Conservation (phyloP, 768 basidiomycete species). For the Termitomyces sp. region DNA sequence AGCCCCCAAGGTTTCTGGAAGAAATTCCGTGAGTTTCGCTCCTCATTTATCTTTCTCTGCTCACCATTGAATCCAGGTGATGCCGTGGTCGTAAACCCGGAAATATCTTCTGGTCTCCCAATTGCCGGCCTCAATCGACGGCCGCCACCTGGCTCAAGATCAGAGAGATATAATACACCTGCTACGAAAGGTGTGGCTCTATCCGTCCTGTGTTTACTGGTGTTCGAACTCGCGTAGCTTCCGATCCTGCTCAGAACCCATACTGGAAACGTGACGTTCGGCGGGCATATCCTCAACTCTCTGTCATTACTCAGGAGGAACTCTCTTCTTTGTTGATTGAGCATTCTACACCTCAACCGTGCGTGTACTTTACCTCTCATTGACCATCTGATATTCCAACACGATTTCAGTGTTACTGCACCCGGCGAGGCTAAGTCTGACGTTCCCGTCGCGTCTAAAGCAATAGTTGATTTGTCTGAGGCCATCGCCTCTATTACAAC, state of each 20-base stretch:
- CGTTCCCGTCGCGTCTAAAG: conserved; percentile 42
- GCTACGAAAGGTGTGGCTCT: conserved; percentile 71
- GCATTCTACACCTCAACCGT: conserved; percentile 67
- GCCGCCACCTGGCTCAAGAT: conserved; percentile 85
- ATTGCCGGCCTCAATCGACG: conserved; percentile 69
- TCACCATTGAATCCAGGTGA: conserved; percentile 54
- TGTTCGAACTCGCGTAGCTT: conserved; percentile 38
- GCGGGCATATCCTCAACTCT: conserved; percentile 88
- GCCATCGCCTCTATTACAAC: conserved; percentile 69
- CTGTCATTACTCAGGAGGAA: conserved; percentile 82
- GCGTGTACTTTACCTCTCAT: conserved; percentile 29
- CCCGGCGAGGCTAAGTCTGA: conserved; percentile 43
- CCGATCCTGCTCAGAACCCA: conserved; percentile 84
- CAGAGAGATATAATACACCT: conserved; percentile 83
- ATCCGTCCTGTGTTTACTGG: background rate
- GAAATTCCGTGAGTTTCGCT: conserved; percentile 68
- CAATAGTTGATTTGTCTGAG: conserved; percentile 59
- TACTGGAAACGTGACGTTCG: conserved; percentile 98
- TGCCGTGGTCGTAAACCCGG: conserved; percentile 79
- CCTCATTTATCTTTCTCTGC: background rate
- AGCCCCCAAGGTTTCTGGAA: conserved; percentile 94
- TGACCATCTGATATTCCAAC: background rate
- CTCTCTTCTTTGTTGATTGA: conserved; percentile 79
- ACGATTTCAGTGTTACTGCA: conserved; percentile 44
- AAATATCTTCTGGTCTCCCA: conserved; percentile 89